phyloP scores from a whole-genome alignment of 2,329 filamentous ascomycete species.

The Daldinia sp. region DNA sequence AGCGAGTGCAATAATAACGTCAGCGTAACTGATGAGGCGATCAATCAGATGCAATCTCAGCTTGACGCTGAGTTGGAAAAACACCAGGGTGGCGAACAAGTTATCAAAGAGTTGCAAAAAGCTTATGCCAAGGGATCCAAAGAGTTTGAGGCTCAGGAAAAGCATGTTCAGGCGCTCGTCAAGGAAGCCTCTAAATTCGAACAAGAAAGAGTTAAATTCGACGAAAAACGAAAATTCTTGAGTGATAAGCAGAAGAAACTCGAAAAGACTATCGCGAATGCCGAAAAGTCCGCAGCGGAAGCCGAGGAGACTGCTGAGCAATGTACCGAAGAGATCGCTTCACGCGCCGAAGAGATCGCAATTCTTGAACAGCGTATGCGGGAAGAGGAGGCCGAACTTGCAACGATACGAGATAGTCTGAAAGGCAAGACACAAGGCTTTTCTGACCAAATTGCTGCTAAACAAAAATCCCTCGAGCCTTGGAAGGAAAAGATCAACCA shows the following conservation, averaged over 20 bases:
- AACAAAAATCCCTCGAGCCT: constrained; percentile 93
- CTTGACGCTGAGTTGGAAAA: constrained; percentile 89
- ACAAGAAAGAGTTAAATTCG: constrained; percentile 95
- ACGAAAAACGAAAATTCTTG: constrained; percentile 97
- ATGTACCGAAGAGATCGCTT: constrained; percentile 79
- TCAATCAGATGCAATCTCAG: constrained; percentile 87
- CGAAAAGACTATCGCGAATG: constrained; percentile 83
- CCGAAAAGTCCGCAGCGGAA: constrained; percentile 76
- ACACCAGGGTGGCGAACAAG: constrained; percentile 86
- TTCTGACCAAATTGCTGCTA: constrained; percentile 88
- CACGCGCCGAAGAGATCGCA: constrained; percentile 75
- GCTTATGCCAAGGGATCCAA: constrained; percentile 83
- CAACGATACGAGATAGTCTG: constrained; percentile 82
- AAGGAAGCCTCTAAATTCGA: constrained; percentile 94
- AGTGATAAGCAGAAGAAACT: constrained; percentile 92
- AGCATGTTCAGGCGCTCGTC: constrained; percentile 77
- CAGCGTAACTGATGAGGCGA: constrained; percentile 86
- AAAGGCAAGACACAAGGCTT: constrained; percentile 96
- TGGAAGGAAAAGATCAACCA: constrained; percentile 98
- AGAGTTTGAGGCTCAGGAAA: constrained; percentile 83
- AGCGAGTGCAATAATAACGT: constrained; percentile 90
- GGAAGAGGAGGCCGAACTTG: constrained; percentile 81
- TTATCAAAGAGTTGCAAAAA: constrained; percentile 89
- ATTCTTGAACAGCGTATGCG: constrained; percentile 79
- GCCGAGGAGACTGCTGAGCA: constrained; percentile 81